Conservation (phyloP, 805 yeast species). For the Teunomyces panamensis region DNA sequence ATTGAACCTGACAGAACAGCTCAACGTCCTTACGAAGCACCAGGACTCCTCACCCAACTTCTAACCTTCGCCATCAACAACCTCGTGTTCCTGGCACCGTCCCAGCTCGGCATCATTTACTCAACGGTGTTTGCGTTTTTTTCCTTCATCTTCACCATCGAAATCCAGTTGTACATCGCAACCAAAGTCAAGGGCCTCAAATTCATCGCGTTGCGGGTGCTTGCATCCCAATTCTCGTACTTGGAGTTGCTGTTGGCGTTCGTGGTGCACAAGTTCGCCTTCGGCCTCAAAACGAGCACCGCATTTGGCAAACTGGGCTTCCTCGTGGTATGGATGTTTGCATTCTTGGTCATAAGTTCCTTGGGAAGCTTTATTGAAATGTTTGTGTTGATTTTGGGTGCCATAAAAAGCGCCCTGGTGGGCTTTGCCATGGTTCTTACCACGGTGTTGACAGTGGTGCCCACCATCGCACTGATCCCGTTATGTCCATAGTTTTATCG, state of each 20-base stretch:
- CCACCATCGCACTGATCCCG: conserved; percentile 27
- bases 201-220: conserved; percentile 22
- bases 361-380: conserved; percentile 31
- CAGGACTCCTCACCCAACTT: conserved; percentile 20
- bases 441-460: conserved; percentile 29
- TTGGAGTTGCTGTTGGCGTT: conserved; percentile 24
- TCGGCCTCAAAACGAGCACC: conserved; percentile 16
- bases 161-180: conserved; percentile 26
- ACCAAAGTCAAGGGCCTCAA: conserved; percentile 23
- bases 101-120: conserved; percentile 32
- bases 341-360: conserved; percentile 27
- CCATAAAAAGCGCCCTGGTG: conserved; percentile 24
- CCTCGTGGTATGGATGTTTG: conserved; percentile 31
- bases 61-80: conserved; percentile 20
- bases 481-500: conserved; percentile 26
- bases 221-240: conserved; percentile 28
- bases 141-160: conserved; percentile 27
- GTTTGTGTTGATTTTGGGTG: conserved; percentile 20
- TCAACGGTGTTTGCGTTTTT: conserved; percentile 32
- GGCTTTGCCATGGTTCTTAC: conserved; percentile 26
- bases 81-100: conserved; percentile 27
- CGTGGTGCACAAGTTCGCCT: conserved; percentile 28
- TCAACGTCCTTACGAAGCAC: conserved; percentile 15
- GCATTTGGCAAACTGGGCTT: conserved; percentile 33
- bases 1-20: conserved; percentile 7